Conservation (phyloP, 2,329 filamentous ascomycete genomes). For the Clarireedia paspali region DNA sequence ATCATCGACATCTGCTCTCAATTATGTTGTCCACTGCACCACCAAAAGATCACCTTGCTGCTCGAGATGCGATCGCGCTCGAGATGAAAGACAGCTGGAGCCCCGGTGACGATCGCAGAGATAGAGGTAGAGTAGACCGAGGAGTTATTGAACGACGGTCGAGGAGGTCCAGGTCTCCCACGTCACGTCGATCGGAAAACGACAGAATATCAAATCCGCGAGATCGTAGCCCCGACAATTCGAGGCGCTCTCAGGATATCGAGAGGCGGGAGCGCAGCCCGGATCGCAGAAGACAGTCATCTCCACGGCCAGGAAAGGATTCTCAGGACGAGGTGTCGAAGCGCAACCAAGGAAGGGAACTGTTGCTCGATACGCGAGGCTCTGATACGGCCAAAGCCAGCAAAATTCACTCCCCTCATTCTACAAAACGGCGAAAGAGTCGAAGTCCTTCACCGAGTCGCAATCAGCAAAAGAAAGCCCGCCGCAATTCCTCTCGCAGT, state of each 20-base stretch:
- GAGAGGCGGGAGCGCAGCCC: conserved; percentile 26
- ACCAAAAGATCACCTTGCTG: conserved; percentile 8
- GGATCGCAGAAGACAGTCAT: conserved; percentile 25
- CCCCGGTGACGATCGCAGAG: conserved; percentile 35
- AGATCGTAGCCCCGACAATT: conserved; percentile 26
- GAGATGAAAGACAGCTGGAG: conserved; percentile 37
- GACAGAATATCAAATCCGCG: conserved; percentile 26
- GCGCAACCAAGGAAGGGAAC: conserved; percentile 29
- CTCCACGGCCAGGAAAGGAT: conserved; percentile 25
- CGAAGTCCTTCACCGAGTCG: conserved; percentile 28
- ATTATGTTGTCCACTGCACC: conserved; percentile 7
- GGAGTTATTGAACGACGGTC: conserved; percentile 26
- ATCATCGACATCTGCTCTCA: conserved; percentile 8
- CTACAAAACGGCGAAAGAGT: conserved; percentile 28
- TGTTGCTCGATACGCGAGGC: conserved; percentile 28
- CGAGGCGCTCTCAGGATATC: conserved; percentile 22
- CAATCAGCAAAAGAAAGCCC: conserved; percentile 29
- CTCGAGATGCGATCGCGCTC: conserved; percentile 29
- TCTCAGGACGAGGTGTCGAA: conserved; percentile 28
- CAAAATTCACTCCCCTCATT: conserved; percentile 26
- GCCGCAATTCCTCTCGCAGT: conserved; percentile 26
- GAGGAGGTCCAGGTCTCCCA: conserved; percentile 31
- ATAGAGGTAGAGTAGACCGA: conserved; percentile 34
- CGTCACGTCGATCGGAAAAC: conserved; percentile 29
- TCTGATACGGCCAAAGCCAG: conserved; percentile 27